Conservation (phyloP, 1,139 yeast genomes). For the Eremothecium sinecaudum region DNA sequence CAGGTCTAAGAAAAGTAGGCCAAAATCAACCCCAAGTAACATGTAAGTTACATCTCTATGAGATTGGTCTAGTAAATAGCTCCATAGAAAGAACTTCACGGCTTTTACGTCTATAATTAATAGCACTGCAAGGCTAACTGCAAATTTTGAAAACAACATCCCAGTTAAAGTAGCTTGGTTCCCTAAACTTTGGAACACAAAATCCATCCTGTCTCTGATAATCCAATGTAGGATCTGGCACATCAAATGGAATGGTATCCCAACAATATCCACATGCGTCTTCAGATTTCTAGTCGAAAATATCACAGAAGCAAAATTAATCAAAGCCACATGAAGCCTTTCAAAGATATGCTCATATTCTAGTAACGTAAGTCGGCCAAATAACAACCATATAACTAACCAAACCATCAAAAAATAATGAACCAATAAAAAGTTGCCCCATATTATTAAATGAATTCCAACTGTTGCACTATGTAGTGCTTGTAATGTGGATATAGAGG, state of each 20-base stretch:
- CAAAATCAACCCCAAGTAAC: constrained; percentile 68
- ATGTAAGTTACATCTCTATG: constrained; percentile 26
- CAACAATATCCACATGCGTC: constrained; percentile 23
- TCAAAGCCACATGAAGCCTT: constrained; percentile 51
- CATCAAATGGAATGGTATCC: constrained; percentile 36
- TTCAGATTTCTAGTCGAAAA: constrained; percentile 50
- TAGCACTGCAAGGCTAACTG: constrained; percentile 37
- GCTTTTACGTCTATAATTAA: constrained; percentile 43
- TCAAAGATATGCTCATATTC: constrained; percentile 76
- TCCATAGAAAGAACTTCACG: constrained; percentile 42
- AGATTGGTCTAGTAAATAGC: constrained; percentile 6
- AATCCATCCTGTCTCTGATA: constrained; percentile 53
- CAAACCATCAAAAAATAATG: constrained; percentile 27
- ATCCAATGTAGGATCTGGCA: constrained; percentile 71
- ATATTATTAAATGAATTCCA: constrained; percentile 35
- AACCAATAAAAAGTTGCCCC: constrained; percentile 28
- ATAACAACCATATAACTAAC: constrained; percentile 36
- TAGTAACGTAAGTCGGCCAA: constrained; percentile 66
- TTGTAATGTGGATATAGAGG: constrained; percentile 19
- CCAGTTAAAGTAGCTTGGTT: constrained; percentile 32
- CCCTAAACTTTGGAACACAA: constrained; percentile 34
- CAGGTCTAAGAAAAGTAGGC: constrained; percentile 51
- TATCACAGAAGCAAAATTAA: constrained; percentile 54
- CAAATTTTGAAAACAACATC: constrained; percentile 32
- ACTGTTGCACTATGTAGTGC: constrained; percentile 35